A percentile compares a stretch with the other conserved stretches of the same genome.
Conservation (phyloP, 441 rosid species). For the Aleurites moluccanus region DNA sequence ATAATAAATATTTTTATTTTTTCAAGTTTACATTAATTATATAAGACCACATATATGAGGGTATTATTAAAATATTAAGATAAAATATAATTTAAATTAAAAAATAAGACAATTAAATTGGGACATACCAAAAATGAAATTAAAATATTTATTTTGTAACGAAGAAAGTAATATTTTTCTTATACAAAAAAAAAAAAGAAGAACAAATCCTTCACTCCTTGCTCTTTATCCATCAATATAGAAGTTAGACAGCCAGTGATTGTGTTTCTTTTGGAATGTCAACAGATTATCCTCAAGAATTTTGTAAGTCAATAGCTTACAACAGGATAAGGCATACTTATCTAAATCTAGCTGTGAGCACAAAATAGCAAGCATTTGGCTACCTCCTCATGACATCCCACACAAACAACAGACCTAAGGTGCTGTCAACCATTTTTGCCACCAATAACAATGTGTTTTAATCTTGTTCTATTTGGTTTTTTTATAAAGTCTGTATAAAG, state of each 20-base stretch:
- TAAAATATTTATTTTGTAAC: no score
- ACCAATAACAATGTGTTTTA: no score
- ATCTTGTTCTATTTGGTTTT: not conserved
- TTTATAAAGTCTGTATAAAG: not conserved
- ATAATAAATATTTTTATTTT: no score
- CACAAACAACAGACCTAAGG: not conserved
- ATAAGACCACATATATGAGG: no score
- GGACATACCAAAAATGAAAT: no score
- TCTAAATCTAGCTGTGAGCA: not conserved
- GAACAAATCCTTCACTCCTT: not conserved
- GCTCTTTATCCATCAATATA: not conserved
- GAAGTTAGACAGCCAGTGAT: not conserved
- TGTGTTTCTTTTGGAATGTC: not conserved
- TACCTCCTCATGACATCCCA: not conserved
- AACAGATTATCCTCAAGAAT: not conserved
- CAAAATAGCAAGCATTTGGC: no score
- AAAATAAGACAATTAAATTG: no score
- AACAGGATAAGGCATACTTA: not conserved
- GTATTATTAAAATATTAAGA: no score
- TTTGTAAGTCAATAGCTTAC: slow-evolving; percentile 4
- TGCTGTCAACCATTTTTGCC: not conserved
- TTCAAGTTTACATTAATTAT: no score
- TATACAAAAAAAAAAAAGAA: not conserved
- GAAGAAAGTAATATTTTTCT: no score
- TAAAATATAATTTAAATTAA: no score